A percentile compares a stretch with the other conserved stretches of the same genome.
Evolutionary conservation across 2,329 filamentous ascomycete genomes (phyloP).

Genomic region (Paecilomyces sp.): DNA sequence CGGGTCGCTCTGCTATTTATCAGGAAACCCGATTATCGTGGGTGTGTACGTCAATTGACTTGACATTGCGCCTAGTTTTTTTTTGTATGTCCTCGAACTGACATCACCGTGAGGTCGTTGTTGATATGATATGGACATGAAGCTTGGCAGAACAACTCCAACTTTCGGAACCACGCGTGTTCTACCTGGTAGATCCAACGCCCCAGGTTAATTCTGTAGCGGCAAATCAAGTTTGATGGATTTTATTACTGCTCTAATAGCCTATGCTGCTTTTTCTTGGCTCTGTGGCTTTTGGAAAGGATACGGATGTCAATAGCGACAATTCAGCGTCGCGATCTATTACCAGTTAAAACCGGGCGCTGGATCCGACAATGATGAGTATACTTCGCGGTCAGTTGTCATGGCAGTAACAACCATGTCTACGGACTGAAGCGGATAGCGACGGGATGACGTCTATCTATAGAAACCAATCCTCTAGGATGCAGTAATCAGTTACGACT

Average conservation of each 20-base stretch:
- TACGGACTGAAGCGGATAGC: neutral
- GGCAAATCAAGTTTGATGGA: neutral
- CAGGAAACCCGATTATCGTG: neutral
- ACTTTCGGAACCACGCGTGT: neutral
- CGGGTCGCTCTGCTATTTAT: neutral
- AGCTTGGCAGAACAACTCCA: neutral
- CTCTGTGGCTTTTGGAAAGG: neutral
- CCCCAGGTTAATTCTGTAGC: neutral
- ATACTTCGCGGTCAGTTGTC: neutral
- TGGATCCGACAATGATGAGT: neutral
- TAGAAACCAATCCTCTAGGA: neutral
- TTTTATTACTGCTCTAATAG: neutral
- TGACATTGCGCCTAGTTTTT: neutral
- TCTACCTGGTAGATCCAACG: neutral
- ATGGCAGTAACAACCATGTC: neutral
- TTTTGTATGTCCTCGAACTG: neutral
- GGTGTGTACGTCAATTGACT: neutral
- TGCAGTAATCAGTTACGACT: neutral
- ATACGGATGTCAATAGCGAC: neutral
- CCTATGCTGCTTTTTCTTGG: neutral
- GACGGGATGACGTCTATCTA: neutral
- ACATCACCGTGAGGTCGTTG: constrained; percentile 13
- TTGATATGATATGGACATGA: neutral
- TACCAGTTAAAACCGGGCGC: neutral
- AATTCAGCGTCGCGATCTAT: neutral